Evolutionary conservation across 768 basidiomycete genomes (phyloP).

Genomic region (Obba rivulosa): DNA sequence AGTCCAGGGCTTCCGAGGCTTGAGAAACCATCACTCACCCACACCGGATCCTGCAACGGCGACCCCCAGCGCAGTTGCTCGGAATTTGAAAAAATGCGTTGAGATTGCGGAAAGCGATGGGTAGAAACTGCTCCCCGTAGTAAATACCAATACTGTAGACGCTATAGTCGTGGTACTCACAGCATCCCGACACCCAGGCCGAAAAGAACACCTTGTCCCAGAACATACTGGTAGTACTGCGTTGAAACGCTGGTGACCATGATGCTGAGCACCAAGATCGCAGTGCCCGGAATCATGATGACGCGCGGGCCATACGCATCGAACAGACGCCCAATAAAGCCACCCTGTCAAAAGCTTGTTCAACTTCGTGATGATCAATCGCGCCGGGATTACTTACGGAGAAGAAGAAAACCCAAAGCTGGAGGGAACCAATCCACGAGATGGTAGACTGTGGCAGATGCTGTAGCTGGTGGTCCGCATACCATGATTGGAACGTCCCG

Average conservation of each 20-base stretch:
- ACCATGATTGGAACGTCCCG: constrained; percentile 69
- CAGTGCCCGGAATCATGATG: constrained; percentile 45
- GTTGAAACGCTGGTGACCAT: constrained; percentile 55
- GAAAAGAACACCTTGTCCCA: constrained; percentile 59
- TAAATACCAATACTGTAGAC: neutral
- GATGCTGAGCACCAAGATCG: constrained; percentile 44
- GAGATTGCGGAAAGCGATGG: constrained; percentile 62
- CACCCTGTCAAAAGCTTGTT: constrained; percentile 38
- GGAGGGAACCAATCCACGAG: constrained; percentile 66
- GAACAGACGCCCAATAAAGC: constrained; percentile 53
- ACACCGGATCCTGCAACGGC: constrained; percentile 62
- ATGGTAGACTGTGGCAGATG: constrained; percentile 48
- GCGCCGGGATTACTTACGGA: constrained; percentile 37
- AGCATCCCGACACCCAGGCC: constrained; percentile 58
- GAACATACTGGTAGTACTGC: constrained; percentile 53
- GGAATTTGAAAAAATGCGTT: constrained; percentile 56
- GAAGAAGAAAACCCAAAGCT: constrained; percentile 67
- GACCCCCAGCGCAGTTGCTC: constrained; percentile 67
- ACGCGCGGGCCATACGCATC: constrained; percentile 54
- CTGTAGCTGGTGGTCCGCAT: constrained; percentile 52
- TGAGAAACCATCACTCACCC: constrained; percentile 33
- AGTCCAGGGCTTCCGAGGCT: neutral
- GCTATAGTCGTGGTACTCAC: constrained; percentile 33
- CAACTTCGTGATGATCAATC: neutral
- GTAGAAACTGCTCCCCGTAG: constrained; percentile 48